phyloP scores from a whole-genome alignment of 23 red algal genomes.

The Gracilaria caudata region DNA sequence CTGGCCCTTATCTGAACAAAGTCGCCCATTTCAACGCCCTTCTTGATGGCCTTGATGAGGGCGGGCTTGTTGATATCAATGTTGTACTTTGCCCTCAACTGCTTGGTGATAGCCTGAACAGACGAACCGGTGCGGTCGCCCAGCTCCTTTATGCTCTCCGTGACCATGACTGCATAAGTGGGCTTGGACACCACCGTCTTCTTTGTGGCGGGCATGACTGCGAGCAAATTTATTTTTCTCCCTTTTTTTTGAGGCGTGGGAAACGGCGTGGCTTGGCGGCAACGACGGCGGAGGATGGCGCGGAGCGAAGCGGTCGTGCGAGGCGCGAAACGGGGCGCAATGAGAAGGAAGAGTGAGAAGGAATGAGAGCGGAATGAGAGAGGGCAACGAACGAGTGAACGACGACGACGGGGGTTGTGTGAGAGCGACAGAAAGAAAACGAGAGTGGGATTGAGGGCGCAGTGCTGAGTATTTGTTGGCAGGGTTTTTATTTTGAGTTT shows the following conservation, averaged over 20 bases:
- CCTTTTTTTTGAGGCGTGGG: neutral
- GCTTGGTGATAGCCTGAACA: slow-evolving; percentile 66
- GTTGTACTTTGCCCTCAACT: slow-evolving; percentile 43
- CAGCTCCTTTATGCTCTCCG: slow-evolving; percentile 56
- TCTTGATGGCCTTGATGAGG: slow-evolving; percentile 69
- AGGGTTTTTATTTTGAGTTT: too few species aligned
- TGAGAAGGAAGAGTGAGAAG: neutral
- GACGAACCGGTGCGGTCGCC: slow-evolving; percentile 60
- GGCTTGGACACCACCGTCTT: slow-evolving; percentile 32
- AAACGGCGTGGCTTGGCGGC: neutral
- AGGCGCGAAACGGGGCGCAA: neutral
- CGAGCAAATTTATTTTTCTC: neutral
- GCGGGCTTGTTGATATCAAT: slow-evolving; percentile 82
- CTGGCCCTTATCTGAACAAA: slow-evolving; percentile 73
- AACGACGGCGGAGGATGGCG: neutral
- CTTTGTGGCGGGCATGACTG: slow-evolving; percentile 54
- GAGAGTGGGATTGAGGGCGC: neutral
- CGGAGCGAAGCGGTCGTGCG: neutral
- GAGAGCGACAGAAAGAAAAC: neutral
- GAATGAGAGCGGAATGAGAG: too few species aligned
- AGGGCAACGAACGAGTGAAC: neutral
- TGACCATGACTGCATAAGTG: slow-evolving; percentile 72
- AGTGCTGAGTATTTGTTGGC: too few species aligned
- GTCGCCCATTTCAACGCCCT: slow-evolving; percentile 61
- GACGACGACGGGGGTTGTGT: neutral